These are phyloP conservation scores for Fusarium bactridioides DNA, from an alignment of 2,329 filamentous ascomycete genomes.

Conservation along the genomic window DNA sequence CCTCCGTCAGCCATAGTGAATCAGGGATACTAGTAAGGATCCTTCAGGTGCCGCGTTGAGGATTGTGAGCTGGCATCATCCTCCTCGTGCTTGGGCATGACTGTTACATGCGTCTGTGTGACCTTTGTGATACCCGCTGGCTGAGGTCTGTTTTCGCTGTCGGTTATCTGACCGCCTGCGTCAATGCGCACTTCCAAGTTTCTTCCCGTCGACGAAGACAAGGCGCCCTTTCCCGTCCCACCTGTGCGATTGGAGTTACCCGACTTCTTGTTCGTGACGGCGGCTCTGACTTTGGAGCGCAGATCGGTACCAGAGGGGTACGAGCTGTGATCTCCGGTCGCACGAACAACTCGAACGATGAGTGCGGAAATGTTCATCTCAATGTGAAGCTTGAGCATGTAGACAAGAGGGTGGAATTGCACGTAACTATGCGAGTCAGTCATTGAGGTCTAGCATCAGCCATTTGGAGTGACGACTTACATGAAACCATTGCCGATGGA, in stretches of 20 bases:
- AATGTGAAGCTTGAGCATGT: slow-evolving; percentile 39
- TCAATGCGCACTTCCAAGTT: slow-evolving; percentile 25
- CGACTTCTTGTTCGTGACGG: not conserved
- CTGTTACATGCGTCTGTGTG: slow-evolving; percentile 32
- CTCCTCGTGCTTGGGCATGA: slow-evolving; percentile 24
- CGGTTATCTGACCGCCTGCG: not conserved
- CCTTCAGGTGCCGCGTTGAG: slow-evolving; percentile 33
- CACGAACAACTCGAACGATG: slow-evolving; percentile 36
- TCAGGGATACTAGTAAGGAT: slow-evolving; percentile 3
- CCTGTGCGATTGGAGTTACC: not conserved
- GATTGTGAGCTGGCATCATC: slow-evolving; percentile 36
- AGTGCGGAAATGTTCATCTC: slow-evolving; percentile 39
- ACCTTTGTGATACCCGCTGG: slow-evolving; percentile 35
- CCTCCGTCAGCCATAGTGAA: not conserved
- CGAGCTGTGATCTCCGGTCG: slow-evolving; percentile 34
- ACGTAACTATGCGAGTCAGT: slow-evolving; percentile 25
- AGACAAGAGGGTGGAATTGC: slow-evolving; percentile 39
- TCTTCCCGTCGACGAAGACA: slow-evolving; percentile 12
- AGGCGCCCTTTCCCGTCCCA: not conserved
- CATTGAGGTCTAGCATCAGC: not conserved
- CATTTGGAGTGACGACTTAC: not conserved
- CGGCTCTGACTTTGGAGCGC: slow-evolving; percentile 15
- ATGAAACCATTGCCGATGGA: slow-evolving; percentile 37
- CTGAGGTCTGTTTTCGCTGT: not conserved
- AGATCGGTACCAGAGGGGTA: slow-evolving; percentile 28